phyloP scores from a whole-genome alignment of 2,329 filamentous ascomycete genomes.

The Epicoccum nigrum region DNA sequence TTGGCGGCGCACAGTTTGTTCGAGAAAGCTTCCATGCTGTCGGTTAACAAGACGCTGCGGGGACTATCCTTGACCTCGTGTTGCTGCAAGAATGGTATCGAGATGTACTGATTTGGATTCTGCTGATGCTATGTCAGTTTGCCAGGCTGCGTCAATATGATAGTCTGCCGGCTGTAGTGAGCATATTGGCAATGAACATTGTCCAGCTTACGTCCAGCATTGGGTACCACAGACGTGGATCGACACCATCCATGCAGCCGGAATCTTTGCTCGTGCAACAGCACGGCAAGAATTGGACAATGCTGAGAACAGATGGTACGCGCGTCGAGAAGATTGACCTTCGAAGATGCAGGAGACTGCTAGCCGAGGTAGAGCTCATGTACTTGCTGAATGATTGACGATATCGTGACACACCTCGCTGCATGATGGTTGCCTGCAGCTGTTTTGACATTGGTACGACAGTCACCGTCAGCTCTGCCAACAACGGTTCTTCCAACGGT shows the following conservation, averaged over 20 bases:
- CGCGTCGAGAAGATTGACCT: not conserved
- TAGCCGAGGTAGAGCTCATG: not conserved
- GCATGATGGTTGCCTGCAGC: not conserved
- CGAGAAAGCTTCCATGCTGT: conserved; percentile 29
- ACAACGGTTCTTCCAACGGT: conserved; percentile 32
- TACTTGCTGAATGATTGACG: no score
- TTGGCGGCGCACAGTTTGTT: conserved; percentile 30
- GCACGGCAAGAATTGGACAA: not conserved
- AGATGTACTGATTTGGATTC: not conserved
- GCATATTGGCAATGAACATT: not conserved
- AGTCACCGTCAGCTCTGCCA: conserved; percentile 29
- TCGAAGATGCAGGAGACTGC: not conserved
- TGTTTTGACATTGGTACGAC: conserved; percentile 10
- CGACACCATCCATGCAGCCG: conserved; percentile 24
- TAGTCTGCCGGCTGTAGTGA: not conserved
- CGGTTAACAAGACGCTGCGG: conserved; percentile 20
- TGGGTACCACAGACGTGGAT: conserved; percentile 21
- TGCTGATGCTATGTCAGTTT: not conserved
- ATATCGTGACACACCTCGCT: not conserved
- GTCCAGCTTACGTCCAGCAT: not conserved
- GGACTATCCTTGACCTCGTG: conserved; percentile 30
- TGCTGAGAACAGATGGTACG: not conserved
- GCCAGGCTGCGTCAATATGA: not conserved
- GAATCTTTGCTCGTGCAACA: conserved; percentile 26
- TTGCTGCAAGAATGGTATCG: not conserved